A percentile compares a stretch with the other conserved stretches of the same genome.
Conservation (phyloP, 1,284 basidiomycete species). For the Cryptococcus sp. region DNA sequence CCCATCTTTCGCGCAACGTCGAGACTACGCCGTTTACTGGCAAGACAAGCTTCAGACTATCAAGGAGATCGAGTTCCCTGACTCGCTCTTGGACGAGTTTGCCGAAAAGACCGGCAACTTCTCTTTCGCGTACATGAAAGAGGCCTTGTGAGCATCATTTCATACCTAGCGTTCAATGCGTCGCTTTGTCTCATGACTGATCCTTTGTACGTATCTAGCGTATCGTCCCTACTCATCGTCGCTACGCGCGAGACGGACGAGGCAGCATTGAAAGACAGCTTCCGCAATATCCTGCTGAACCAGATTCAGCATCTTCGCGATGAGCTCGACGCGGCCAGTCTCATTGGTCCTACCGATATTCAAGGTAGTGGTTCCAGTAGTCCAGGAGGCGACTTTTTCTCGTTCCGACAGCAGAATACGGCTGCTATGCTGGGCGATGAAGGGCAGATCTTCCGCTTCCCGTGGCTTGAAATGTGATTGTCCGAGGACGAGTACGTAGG, state of each 20-base stretch:
- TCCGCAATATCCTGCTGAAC: conserved; percentile 58
- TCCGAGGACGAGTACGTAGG: too few relatives aligned
- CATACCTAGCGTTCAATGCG: neutral
- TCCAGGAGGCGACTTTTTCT: too few relatives aligned
- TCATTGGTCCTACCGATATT: too few relatives aligned
- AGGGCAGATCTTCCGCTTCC: too few relatives aligned
- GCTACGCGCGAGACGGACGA: conserved; percentile 26
- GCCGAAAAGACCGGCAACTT: conserved; percentile 65
- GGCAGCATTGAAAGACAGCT: conserved; percentile 48
- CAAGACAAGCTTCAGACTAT: conserved; percentile 68
- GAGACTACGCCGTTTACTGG: conserved; percentile 72
- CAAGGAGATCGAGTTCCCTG: conserved; percentile 65
- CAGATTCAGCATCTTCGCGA: conserved; percentile 62
- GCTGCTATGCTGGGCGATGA: too few relatives aligned
- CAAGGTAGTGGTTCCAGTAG: too few relatives aligned
- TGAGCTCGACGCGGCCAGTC: conserved; percentile 20
- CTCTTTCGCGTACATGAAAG: conserved; percentile 80
- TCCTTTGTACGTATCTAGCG: conserved; percentile 14
- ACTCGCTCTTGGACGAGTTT: conserved; percentile 63
- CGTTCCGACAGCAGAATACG: too few relatives aligned
- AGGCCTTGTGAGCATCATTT: conserved; percentile 67
- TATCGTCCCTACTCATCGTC: conserved; percentile 37
- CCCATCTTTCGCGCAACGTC: conserved; percentile 64
- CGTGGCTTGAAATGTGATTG: too few relatives aligned
- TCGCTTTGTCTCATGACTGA: neutral